Evolutionary conservation across 257 asterid species (phyloP), one percentile per base, ranked within the genome.

Genomic region (Thymus quinquecostatus): DNA sequence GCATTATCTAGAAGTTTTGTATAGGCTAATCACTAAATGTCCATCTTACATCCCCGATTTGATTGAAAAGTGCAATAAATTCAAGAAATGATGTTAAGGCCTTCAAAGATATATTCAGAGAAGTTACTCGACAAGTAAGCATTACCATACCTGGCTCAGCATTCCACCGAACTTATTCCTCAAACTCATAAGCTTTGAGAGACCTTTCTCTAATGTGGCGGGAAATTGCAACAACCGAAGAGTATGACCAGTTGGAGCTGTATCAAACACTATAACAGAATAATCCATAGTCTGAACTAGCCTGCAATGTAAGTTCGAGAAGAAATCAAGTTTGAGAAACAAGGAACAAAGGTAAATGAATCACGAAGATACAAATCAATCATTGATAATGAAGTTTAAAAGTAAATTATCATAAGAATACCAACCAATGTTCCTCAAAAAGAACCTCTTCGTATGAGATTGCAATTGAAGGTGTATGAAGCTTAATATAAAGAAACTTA

Each of bases 181-280:
- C 86, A 93, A 84, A 69, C 89, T 81, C 98, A 93, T 91, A 83
- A 93, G 55, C 79, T 93, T 89, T 72, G 83, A 84, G 41, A 93
- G 87, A 59, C 98, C 98, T 79, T 91, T 93, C 80, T 93, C 97
- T 71, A 93, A 75, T 51, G 98, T 93, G 3, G 97, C 62, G 29
- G 98, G 98, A 81, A 93, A 93, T 78, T 93, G 98, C 70, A 93
- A 85, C 51, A 93, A 84, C 58, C 98, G 94, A 38, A 93, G 98
- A 8, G 98, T 93, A 77, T 93, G 98, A 2, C 98, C 98, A 49
- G 98, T 93, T 77, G 98, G 98, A 80, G 98, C 97, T 4, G 97
- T 93, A 81, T 93, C 98, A 80, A 93, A 93, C 47, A 93, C 97
- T 81, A 93, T 91, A 34, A 86, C 94, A 4, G 98, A 91, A 77